Percentiles rank a stretch among this genome's conserved stretches.
Evolutionary conservation across 805 yeast genomes (phyloP).

Genomic region (Sporopachydermia lactativora): DNA sequence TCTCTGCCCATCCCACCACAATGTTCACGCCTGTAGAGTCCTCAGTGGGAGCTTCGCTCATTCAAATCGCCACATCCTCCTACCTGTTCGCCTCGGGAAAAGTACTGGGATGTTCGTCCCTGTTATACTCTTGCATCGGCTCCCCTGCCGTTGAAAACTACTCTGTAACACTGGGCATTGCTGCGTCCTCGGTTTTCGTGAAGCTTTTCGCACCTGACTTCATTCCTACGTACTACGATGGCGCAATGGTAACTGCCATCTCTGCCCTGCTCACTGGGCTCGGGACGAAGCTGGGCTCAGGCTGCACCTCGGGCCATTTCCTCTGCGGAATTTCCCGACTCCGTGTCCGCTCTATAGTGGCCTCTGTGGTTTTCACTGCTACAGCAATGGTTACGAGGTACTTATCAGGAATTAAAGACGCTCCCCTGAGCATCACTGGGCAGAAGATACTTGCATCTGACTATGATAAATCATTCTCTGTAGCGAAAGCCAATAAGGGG

Average conservation of each 20-base stretch:
- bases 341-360: slow-evolving; percentile 29
- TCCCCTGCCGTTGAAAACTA: slow-evolving; percentile 16
- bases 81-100: slow-evolving; percentile 26
- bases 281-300: slow-evolving; percentile 33
- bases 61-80: slow-evolving; percentile 31
- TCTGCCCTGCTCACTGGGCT: slow-evolving; percentile 24
- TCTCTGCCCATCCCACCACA: background rate
- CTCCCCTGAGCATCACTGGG: background rate
- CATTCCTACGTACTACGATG: slow-evolving; percentile 12
- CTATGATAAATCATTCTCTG: background rate
- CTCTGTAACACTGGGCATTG: slow-evolving; percentile 24
- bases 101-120: slow-evolving; percentile 33
- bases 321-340: slow-evolving; percentile 33
- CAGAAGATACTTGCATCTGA: background rate
- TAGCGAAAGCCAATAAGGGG: background rate
- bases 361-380: slow-evolving; percentile 25
- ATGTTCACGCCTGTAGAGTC: slow-evolving; percentile 35
- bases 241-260: slow-evolving; percentile 2
- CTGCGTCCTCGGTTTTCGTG: slow-evolving; percentile 17
- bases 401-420: background rate
- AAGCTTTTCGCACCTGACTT: slow-evolving; percentile 17
- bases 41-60: slow-evolving; percentile 30
- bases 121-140: slow-evolving; percentile 19
- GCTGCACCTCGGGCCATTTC: slow-evolving; percentile 46
- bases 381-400: slow-evolving; percentile 19